Conservation (phyloP, 2,329 filamentous ascomycete species). For the Claviceps maximensis region DNA sequence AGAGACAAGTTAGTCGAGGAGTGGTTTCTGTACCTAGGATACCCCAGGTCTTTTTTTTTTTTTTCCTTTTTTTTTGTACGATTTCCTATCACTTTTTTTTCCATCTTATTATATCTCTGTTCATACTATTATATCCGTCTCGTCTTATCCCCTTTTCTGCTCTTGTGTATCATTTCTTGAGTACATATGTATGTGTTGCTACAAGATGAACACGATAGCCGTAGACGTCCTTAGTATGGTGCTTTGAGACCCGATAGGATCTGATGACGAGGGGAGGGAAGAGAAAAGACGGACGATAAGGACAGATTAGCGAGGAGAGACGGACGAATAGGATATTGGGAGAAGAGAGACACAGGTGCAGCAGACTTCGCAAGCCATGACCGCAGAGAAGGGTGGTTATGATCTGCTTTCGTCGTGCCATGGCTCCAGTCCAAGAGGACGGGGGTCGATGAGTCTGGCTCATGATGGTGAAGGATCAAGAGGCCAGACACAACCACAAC, state of each 20-base stretch:
- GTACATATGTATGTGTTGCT: neutral
- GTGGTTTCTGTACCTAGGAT: slow-evolving; percentile 1
- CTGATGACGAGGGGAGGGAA: no score
- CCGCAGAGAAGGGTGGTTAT: neutral
- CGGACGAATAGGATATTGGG: no score
- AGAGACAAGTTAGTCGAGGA: no score
- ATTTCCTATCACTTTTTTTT: neutral
- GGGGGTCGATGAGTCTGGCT: neutral
- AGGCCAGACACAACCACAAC: neutral
- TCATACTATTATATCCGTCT: neutral
- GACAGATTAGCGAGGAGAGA: no score
- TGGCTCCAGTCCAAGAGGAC: neutral
- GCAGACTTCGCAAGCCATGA: neutral
- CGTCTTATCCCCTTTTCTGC: neutral
- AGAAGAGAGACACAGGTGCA: no score
- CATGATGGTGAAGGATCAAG: neutral
- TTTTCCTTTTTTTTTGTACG: neutral
- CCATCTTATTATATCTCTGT: neutral
- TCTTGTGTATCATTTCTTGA: neutral
- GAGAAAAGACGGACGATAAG: no score
- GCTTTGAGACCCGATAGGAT: neutral
- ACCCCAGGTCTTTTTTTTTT: slow-evolving; percentile 2
- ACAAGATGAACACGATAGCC: neutral
- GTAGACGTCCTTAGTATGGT: no score
- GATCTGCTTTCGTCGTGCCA: neutral